Conservation (phyloP, 441 rosid species). For the Jatropha podagrica region DNA sequence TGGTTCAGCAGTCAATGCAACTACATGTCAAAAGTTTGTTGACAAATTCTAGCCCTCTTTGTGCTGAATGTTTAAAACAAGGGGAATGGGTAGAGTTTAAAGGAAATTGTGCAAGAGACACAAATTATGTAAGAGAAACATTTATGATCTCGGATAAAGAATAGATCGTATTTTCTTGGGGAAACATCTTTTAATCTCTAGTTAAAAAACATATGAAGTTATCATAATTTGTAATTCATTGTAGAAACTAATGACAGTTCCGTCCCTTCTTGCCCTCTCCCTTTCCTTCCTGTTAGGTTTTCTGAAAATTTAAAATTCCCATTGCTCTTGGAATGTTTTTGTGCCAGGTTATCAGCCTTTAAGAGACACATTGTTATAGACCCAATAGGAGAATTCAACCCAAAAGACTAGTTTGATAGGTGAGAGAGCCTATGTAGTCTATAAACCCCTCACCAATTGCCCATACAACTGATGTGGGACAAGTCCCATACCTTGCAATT, state of each 20-base stretch:
- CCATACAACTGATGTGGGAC: no score
- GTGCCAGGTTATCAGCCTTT: not conserved
- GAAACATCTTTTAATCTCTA: not conserved
- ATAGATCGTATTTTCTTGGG: not conserved
- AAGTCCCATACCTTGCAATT: no score
- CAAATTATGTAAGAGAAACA: no score
- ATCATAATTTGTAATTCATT: not conserved
- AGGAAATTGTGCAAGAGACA: no score
- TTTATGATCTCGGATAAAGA: no score
- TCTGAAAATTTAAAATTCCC: not conserved
- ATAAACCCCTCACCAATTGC: no score
- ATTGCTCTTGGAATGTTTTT: not conserved
- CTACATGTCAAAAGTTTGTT: not conserved
- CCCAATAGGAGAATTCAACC: no score
- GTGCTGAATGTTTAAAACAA: not conserved
- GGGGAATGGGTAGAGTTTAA: not conserved
- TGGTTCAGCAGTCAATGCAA: not conserved
- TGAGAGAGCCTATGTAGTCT: no score
- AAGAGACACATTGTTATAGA: no score
- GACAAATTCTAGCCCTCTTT: not conserved
- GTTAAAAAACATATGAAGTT: not conserved
- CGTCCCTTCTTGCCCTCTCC: no score
- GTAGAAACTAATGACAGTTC: no score
- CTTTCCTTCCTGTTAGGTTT: not conserved
- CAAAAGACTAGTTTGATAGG: no score